These are phyloP conservation scores for Alternaria sp. DNA, from an alignment of 2,329 filamentous ascomycete genomes.

Conservation along the genomic window DNA sequence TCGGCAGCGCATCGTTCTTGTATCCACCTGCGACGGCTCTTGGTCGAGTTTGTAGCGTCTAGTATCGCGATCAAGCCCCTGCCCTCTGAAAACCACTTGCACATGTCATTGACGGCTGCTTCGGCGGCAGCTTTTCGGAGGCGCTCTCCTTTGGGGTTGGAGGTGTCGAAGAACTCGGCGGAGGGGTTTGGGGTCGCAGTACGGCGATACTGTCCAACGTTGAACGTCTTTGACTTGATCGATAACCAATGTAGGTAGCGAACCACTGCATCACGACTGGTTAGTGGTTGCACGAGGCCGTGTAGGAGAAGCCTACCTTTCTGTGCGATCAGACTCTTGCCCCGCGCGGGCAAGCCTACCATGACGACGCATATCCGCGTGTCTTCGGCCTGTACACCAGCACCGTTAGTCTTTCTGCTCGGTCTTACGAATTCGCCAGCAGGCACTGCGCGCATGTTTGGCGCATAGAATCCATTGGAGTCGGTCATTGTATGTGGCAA, in stretches of 20 bases:
- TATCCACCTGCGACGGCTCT: constrained; percentile 89
- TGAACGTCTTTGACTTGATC: constrained; percentile 93
- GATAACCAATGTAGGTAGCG: constrained; percentile 97
- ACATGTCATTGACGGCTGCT: constrained; percentile 91
- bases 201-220: constrained; percentile 94
- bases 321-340: constrained; percentile 97
- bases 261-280: constrained; percentile 44
- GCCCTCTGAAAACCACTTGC: constrained; percentile 82
- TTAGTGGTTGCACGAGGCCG: constrained; percentile 19
- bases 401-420: constrained; percentile 63
- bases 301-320: constrained; percentile 71
- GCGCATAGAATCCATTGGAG: constrained; percentile 51
- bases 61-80: constrained; percentile 89
- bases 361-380: constrained; percentile 98
- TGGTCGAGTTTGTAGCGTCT: constrained; percentile 96
- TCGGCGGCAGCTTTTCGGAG: constrained; percentile 88
- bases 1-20: constrained; percentile 77
- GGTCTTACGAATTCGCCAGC: constrained; percentile 57
- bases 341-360: constrained; percentile 93
- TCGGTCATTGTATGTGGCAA: constrained; percentile 42
- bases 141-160: constrained; percentile 88
- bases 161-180: constrained; percentile 93
- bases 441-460: constrained; percentile 53
- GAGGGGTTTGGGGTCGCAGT: constrained; percentile 87
- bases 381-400: constrained; percentile 88